Conservation (phyloP, 257 asterid species). For the Solanum appendiculatum region DNA sequence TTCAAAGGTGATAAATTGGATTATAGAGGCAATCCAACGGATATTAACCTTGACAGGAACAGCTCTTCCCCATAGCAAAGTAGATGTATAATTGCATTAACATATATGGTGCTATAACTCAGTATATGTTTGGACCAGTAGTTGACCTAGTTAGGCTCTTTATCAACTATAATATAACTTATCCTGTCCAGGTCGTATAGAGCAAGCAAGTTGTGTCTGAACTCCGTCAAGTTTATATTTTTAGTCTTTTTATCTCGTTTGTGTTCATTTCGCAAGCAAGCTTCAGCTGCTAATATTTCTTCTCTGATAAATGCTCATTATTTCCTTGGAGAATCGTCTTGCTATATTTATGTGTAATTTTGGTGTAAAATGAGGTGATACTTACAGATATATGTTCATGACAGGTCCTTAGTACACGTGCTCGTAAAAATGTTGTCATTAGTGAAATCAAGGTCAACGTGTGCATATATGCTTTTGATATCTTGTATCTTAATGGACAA, state of each 20-base stretch:
- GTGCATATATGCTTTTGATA: constrained; percentile 90
- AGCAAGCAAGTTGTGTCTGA: not conserved
- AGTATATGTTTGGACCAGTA: not conserved
- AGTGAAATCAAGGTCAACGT: constrained; percentile 77
- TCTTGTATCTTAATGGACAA: constrained; percentile 75
- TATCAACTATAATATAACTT: not conserved
- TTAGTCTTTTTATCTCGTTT: not conserved
- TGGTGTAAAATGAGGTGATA: not conserved
- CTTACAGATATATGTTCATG: constrained; percentile 10
- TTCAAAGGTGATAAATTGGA: not conserved
- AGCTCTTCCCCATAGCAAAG: not conserved
- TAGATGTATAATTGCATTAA: not conserved
- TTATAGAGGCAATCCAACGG: not conserved
- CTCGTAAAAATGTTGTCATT: constrained; percentile 76
- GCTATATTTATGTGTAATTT: not conserved
- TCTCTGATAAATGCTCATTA: not conserved
- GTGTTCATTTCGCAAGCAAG: not conserved
- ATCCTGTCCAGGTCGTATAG: not conserved
- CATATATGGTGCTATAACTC: not conserved
- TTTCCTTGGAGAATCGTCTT: not conserved
- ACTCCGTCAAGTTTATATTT: not conserved
- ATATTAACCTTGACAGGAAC: not conserved
- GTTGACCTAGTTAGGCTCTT: not conserved
- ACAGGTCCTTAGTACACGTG: constrained; percentile 85
- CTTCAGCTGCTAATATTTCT: not conserved